A percentile compares a stretch with the other conserved stretches of the same genome.
Conservation (phyloP, 495 filamentous ascomycete species). For the Saxophila tyrrhenica region DNA sequence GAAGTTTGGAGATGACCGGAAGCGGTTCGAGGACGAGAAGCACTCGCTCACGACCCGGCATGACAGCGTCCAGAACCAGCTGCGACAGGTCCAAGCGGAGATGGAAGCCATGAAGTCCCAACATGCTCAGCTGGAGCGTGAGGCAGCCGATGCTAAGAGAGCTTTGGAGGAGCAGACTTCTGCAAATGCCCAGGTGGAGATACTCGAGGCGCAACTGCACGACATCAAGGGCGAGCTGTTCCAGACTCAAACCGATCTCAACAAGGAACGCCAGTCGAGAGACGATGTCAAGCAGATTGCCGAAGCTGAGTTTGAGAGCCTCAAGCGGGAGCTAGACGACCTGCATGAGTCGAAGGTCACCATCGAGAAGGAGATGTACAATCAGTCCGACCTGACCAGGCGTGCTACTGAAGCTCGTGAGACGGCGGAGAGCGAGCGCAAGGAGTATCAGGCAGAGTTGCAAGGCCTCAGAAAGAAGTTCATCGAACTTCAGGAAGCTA, state of each 20-base stretch:
- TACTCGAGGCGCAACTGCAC: conserved; percentile 77
- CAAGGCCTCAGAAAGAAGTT: conserved; percentile 72
- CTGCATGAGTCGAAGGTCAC: conserved; percentile 92
- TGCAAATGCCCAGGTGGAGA: conserved; percentile 78
- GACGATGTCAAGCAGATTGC: conserved; percentile 88
- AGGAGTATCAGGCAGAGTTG: conserved; percentile 78
- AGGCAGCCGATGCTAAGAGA: conserved; percentile 76
- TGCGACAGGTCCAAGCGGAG: conserved; percentile 79
- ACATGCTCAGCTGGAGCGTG: conserved; percentile 69
- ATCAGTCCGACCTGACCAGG: conserved; percentile 88
- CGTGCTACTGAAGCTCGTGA: conserved; percentile 72
- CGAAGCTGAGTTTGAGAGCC: conserved; percentile 70
- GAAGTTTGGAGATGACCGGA: conserved; percentile 66
- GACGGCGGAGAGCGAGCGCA: conserved; percentile 71
- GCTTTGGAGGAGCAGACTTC: conserved; percentile 79
- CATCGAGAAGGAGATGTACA: conserved; percentile 96
- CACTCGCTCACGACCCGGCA: conserved; percentile 56
- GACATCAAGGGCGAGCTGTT: conserved; percentile 79
- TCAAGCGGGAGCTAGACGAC: conserved; percentile 76
- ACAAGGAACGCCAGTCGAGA: conserved; percentile 85
- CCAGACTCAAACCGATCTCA: conserved; percentile 76
- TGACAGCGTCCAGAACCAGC: conserved; percentile 62
- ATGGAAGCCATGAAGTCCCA: conserved; percentile 77
- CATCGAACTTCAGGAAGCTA: conserved; percentile 69
- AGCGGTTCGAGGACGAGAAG: conserved; percentile 64